A percentile compares a stretch with the other conserved stretches of the same genome.
Conservation (phyloP, 2,329 filamentous ascomycete genomes). For the Xenoacremonium recifei region DNA sequence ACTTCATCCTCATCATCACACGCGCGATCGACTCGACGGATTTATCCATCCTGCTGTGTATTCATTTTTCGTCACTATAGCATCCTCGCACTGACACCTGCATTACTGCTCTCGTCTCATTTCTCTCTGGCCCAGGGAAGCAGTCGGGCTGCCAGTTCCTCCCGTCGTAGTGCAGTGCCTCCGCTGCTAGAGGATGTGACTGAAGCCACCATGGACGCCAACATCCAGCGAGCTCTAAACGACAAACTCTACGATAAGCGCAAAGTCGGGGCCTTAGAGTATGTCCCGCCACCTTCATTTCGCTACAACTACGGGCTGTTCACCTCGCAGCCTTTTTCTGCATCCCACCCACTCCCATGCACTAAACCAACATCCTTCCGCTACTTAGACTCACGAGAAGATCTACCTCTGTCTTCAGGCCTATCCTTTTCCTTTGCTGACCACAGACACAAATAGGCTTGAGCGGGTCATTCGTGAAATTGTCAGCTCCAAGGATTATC, state of each 20-base stretch:
- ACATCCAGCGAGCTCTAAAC: constrained; percentile 86
- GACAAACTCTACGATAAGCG: constrained; percentile 99
- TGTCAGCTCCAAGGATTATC: constrained; percentile 71
- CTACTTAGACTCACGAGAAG: not conserved
- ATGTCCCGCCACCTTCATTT: constrained; percentile 37
- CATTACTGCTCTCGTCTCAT: no score
- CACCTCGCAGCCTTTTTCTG: not conserved
- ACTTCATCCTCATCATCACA: not conserved
- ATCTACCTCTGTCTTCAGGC: constrained; percentile 4
- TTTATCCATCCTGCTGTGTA: no score
- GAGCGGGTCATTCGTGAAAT: constrained; percentile 89
- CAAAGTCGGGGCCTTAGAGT: constrained; percentile 96
- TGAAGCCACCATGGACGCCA: constrained; percentile 69
- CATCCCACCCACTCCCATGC: not conserved
- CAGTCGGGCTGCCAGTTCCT: no score
- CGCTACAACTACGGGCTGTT: constrained; percentile 1
- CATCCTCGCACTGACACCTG: no score
- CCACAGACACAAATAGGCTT: constrained; percentile 55
- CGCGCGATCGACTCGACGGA: not conserved
- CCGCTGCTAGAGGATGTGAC: constrained; percentile 16
- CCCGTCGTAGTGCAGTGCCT: not conserved
- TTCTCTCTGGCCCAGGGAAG: no score
- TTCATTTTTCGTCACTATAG: no score
- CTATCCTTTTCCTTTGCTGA: constrained; percentile 3
- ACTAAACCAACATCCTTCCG: not conserved